Evolutionary conservation across 2,329 filamentous ascomycete species (phyloP).

Genomic region (Tetracladium maxilliforme): DNA sequence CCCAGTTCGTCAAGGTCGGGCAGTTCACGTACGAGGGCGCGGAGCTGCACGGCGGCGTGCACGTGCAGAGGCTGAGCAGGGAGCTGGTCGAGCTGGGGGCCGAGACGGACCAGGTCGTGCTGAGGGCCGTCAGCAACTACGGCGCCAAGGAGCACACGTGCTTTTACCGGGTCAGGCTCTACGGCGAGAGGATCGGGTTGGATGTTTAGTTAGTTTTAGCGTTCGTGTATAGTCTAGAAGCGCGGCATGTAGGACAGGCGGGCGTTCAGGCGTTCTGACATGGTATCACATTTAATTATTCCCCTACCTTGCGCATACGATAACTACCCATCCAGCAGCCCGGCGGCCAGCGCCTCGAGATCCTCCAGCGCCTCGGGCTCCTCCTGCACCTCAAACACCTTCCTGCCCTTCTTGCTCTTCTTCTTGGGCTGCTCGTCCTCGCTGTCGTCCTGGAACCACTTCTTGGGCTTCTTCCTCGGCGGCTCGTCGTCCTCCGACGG

Average conservation of each 20-base stretch:
- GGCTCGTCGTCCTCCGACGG: constrained; percentile 24
- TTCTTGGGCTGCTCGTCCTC: constrained; percentile 24
- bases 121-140: constrained; percentile 43
- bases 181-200: too few species aligned
- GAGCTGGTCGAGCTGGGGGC: constrained; percentile 31
- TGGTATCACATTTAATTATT: too few species aligned
- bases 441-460: constrained; percentile 59
- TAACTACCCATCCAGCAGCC: constrained; percentile 51
- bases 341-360: constrained; percentile 61
- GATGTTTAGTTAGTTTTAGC: too few species aligned
- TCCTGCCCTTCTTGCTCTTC: constrained; percentile 30
- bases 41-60: constrained; percentile 21
- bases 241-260: too few species aligned
- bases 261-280: too few species aligned
- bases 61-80: constrained; percentile 36
- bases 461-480: constrained; percentile 53
- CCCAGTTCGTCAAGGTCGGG: constrained; percentile 40
- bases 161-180: constrained; percentile 48
- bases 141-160: constrained; percentile 43
- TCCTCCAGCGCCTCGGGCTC: constrained; percentile 71
- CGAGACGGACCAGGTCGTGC: constrained; percentile 33
- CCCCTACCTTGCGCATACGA: neutral
- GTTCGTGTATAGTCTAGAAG: too few species aligned
- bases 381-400: constrained; percentile 44
- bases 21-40: constrained; percentile 35